Conservation (phyloP, 2,329 filamentous ascomycete species). For the Coniella vitis region DNA sequence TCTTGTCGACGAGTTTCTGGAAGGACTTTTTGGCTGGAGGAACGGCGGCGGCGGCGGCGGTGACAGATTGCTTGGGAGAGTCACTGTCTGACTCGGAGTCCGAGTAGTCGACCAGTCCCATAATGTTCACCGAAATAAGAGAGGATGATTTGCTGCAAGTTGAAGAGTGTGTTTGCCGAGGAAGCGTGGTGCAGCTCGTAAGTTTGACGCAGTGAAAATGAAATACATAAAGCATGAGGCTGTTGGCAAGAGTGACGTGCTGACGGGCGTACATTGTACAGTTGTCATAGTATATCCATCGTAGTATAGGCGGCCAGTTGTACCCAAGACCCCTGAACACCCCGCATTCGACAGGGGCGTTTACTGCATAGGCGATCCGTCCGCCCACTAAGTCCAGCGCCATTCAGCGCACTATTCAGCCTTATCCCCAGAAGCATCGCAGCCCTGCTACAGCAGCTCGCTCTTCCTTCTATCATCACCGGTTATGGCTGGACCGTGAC, state of each 20-base stretch:
- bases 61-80: constrained; percentile 8
- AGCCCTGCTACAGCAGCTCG: not conserved
- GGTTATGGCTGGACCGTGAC: constrained; percentile 1
- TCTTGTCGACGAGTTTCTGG: constrained; percentile 74
- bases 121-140: constrained; percentile 27
- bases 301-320: not conserved
- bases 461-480: not conserved
- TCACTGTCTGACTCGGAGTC: constrained; percentile 68
- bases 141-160: not conserved
- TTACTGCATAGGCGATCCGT: not conserved
- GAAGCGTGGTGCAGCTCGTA: not conserved
- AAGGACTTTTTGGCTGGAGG: constrained; percentile 47
- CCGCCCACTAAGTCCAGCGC: not conserved
- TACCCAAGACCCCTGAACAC: not conserved
- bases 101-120: constrained; percentile 78
- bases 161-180: too few species aligned
- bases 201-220: too few species aligned
- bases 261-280: too few species aligned
- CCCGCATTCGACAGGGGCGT: not conserved
- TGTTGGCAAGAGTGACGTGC: too few species aligned
- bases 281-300: too few species aligned
- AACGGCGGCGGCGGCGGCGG: constrained; percentile 12
- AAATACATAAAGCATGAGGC: too few species aligned
- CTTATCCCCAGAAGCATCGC: not conserved
- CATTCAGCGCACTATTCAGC: too few species aligned